Percentiles rank a stretch among this genome's conserved stretches.
phyloP scores from a whole-genome alignment of 352 stramenopile species.

The Phytophthora pinifolia region DNA sequence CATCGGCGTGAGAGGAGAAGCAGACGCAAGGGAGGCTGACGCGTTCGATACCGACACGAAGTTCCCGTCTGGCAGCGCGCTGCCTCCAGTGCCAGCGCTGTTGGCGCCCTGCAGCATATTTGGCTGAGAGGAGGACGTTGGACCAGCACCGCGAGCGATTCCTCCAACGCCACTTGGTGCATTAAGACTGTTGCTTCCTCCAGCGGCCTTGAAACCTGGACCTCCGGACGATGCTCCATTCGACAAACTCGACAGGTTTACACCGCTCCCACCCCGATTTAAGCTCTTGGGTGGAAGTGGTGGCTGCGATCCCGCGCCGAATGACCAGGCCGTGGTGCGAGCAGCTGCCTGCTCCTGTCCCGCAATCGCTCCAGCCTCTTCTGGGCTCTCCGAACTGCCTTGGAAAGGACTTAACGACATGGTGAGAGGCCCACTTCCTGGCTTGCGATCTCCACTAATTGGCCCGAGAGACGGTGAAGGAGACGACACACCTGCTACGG shows the following conservation, averaged over 20 bases:
- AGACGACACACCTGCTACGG: slow-evolving; percentile 35
- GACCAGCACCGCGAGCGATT: slow-evolving; percentile 22
- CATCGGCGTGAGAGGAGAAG: slow-evolving; percentile 46
- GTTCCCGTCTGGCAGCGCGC: slow-evolving; percentile 17
- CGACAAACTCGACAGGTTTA: slow-evolving; percentile 27
- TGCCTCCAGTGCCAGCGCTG: slow-evolving; percentile 6
- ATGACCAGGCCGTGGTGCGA: slow-evolving; percentile 31
- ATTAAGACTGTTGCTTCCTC: slow-evolving; percentile 32
- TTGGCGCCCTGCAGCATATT: slow-evolving; percentile 22
- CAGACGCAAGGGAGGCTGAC: slow-evolving; percentile 30
- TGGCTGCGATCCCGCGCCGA: slow-evolving; percentile 30
- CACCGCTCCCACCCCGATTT: slow-evolving; percentile 25
- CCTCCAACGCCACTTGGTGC: slow-evolving; percentile 18
- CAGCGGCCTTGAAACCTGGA: slow-evolving; percentile 18
- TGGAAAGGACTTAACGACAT: slow-evolving; percentile 32
- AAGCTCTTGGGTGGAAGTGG: slow-evolving; percentile 35
- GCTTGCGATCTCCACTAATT: slow-evolving; percentile 25
- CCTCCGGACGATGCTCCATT: slow-evolving; percentile 8
- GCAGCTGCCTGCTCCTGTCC: slow-evolving; percentile 20
- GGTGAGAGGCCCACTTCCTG: slow-evolving; percentile 13
- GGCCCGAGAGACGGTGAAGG: slow-evolving; percentile 22
- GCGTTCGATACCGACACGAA: slow-evolving; percentile 42
- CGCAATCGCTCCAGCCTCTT: slow-evolving; percentile 14
- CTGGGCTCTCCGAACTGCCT: slow-evolving; percentile 18
- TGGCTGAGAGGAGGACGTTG: slow-evolving; percentile 23